phyloP scores from a whole-genome alignment of 257 asterid genomes.

The Solanum habrochaites region DNA sequence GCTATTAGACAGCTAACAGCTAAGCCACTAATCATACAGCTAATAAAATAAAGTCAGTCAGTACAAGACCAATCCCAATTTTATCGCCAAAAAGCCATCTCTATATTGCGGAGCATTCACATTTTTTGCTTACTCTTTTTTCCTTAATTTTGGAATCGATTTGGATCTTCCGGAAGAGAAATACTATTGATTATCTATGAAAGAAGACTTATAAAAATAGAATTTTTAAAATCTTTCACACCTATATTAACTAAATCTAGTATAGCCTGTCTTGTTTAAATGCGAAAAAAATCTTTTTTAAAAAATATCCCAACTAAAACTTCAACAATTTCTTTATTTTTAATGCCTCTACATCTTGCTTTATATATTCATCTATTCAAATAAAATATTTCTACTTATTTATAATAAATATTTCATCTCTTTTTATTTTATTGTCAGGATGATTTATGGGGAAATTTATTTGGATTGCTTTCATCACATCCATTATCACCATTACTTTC shows the following conservation, averaged over 20 bases:
- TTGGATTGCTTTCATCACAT: conserved; percentile 70
- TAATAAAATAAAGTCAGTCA: too few relatives aligned
- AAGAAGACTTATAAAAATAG: too few relatives aligned
- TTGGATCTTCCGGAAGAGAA: too few relatives aligned
- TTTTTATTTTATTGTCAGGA: conserved; percentile 16
- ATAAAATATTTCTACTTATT: not conserved
- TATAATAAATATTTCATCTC: not conserved
- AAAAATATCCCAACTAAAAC: not conserved
- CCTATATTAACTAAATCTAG: not conserved
- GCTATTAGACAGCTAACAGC: too few relatives aligned
- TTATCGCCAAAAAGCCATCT: not conserved
- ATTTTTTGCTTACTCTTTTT: too few relatives aligned
- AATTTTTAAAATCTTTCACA: too few relatives aligned
- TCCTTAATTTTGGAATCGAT: too few relatives aligned
- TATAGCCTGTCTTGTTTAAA: not conserved
- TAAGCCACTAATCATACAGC: too few relatives aligned
- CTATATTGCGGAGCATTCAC: not conserved
- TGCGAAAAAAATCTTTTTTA: not conserved
- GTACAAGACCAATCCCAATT: not conserved
- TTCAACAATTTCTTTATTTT: too few relatives aligned
- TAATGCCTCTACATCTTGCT: not conserved
- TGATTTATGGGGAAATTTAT: conserved; percentile 63
- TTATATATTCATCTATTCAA: not conserved
- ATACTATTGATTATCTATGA: too few relatives aligned
- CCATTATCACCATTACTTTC: conserved; percentile 57